Evolutionary conservation across 257 asterid genomes (phyloP), one percentile per base, ranked within the genome.

Genomic region (Capsicum baccatum): DNA sequence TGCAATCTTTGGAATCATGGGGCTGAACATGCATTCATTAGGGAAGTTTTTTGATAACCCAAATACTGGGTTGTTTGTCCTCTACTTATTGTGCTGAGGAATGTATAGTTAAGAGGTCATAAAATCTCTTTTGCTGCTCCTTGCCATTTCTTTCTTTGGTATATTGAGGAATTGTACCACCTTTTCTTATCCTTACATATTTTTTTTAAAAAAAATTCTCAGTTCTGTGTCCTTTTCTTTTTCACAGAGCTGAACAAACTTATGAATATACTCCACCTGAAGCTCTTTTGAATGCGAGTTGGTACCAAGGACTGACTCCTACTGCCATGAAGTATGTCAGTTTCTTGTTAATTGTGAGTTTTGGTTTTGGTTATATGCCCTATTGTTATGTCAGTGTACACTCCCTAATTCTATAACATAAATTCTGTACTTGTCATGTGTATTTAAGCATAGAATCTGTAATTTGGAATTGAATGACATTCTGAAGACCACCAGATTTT

Each of bases 261-360:
- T 90, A 91, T 47, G 97, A 89, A 58, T 96, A 96, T 90, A 92
- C 98, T 88, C 98, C 99, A 13, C 99, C 99, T 35, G 99, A 96
- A 90, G 98, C 98, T 86, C 89, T 92, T 84, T 90, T 96, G 83
- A 96, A 96, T 86, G 94, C 84, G 79, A 94, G 97, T 85, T 96
- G 99, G 99, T 91, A 96, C 83, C 89, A 83, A 70, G 97, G 96
- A 70, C 89, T 95, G 69, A 87, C 93, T 85, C 89, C 92, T 83
- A 88, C 91, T 67, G 92, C 92, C 39, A 73, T 90, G 71, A 96
- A 93, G 99, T 96, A 91, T 79, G 97, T 79, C 79, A 69, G 56
- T 13, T 87, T 89, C 87, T 82, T 42, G 44, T 50, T 60, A 52
- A 52, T 76, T 76, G 4, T 76, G 21, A 57, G 8, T 35, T 58